phyloP scores from a whole-genome alignment of 2,329 filamentous ascomycete species.

The Sarocladium oryzae region DNA sequence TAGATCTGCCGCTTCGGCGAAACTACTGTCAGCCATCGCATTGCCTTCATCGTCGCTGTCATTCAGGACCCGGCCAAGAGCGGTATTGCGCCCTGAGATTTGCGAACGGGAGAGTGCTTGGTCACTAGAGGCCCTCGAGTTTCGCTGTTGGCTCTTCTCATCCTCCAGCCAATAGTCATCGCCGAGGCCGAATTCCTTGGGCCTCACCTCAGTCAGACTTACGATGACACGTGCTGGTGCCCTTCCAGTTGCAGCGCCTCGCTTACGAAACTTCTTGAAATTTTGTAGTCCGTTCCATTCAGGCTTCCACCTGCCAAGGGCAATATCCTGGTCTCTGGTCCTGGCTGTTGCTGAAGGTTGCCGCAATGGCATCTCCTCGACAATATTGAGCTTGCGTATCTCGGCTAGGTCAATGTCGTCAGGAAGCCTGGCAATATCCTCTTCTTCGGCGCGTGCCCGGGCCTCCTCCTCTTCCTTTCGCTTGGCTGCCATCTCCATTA shows the following conservation, averaged over 20 bases:
- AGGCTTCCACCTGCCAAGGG: slow-evolving; percentile 67
- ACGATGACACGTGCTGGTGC: slow-evolving; percentile 54
- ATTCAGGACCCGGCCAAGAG: background rate
- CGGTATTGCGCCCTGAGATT: background rate
- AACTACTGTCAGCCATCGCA: background rate
- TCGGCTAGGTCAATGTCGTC: slow-evolving; percentile 66
- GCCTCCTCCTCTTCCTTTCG: slow-evolving; percentile 61
- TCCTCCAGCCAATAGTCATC: slow-evolving; percentile 71
- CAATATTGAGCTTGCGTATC: slow-evolving; percentile 66
- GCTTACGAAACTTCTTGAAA: slow-evolving; percentile 78
- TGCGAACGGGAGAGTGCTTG: background rate
- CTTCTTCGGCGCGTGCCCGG: slow-evolving; percentile 46
- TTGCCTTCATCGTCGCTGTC: slow-evolving; percentile 20
- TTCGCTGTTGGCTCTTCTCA: slow-evolving; percentile 23
- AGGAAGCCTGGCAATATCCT: slow-evolving; percentile 43
- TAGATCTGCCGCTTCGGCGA: slow-evolving; percentile 6
- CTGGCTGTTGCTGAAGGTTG: slow-evolving; percentile 21
- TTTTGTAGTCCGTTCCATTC: slow-evolving; percentile 93
- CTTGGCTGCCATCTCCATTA: slow-evolving; percentile 59
- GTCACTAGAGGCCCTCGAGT: background rate
- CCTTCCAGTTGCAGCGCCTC: slow-evolving; percentile 42
- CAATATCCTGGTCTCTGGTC: slow-evolving; percentile 42
- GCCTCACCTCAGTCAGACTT: slow-evolving; percentile 61
- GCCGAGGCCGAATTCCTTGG: slow-evolving; percentile 66
- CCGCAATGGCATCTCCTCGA: slow-evolving; percentile 60